phyloP scores from a whole-genome alignment of 225 moss, liverwort and hornwort species.

The Physcomitrellopsis africana region DNA sequence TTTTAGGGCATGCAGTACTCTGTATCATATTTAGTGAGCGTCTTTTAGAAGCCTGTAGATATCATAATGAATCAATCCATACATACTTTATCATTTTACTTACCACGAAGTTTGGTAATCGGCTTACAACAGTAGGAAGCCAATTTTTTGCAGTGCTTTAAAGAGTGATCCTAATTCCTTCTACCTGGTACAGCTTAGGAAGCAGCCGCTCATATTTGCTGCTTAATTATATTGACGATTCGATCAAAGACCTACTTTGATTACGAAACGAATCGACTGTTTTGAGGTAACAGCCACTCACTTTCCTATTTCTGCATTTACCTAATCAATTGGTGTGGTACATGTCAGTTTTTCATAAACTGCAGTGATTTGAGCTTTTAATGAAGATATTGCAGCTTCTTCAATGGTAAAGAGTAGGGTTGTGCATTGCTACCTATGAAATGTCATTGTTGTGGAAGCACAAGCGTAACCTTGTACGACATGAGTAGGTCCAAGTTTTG shows the following conservation, averaged over 20 bases:
- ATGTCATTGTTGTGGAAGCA: no score
- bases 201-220: constrained; percentile 9
- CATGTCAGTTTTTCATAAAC: no score
- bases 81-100: constrained; percentile 11
- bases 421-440: no score
- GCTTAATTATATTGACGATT: constrained; percentile 6
- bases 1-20: constrained; percentile 13
- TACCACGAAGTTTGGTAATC: constrained; percentile 1
- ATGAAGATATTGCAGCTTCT: no score
- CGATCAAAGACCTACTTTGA: not conserved
- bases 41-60: constrained; percentile 22
- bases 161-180: not conserved
- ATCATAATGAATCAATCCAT: constrained; percentile 5
- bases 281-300: no score
- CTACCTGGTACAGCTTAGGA: constrained; percentile 1
- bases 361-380: no score
- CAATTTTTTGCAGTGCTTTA: constrained; percentile 1
- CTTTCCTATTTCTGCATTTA: no score
- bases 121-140: constrained; percentile 9
- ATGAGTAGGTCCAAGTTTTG: no score
- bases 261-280: no score
- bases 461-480: no score
- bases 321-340: no score
- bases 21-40: constrained; percentile 21
- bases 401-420: no score